Evolutionary conservation across 805 yeast species (phyloP).

Genomic region (Cyberlindnera samutprakarnensis): DNA sequence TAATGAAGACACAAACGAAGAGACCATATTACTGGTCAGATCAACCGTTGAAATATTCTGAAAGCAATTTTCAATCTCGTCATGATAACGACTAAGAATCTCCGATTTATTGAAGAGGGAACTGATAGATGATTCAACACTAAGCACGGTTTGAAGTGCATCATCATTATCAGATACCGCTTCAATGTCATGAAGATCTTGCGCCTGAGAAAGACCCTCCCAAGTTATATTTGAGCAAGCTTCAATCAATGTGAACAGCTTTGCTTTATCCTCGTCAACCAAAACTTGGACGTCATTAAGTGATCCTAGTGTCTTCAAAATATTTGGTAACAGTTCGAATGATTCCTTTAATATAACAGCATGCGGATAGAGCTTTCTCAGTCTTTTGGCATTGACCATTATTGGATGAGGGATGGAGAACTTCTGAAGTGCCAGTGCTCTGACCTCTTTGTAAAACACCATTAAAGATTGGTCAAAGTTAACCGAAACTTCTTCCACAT

Average conservation of each 20-base stretch:
- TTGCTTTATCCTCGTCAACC: constrained; percentile 27
- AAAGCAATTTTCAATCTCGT: constrained; percentile 16
- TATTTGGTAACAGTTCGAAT: constrained; percentile 30
- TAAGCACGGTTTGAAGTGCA: constrained; percentile 21
- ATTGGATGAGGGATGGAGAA: constrained; percentile 52
- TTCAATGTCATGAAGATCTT: constrained; percentile 35
- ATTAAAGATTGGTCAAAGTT: constrained; percentile 43
- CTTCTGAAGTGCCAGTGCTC: constrained; percentile 40
- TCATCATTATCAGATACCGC: constrained; percentile 25
- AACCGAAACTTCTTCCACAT: constrained; percentile 29
- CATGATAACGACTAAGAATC: constrained; percentile 24
- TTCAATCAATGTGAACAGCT: constrained; percentile 27
- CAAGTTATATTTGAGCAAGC: constrained; percentile 38
- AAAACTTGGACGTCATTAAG: constrained; percentile 37
- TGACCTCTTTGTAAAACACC: constrained; percentile 44
- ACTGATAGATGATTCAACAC: constrained; percentile 26
- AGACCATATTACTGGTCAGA: constrained; percentile 18
- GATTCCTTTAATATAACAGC: constrained; percentile 49
- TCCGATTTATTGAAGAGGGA: constrained; percentile 25
- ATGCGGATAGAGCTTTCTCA: constrained; percentile 48
- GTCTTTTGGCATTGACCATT: constrained; percentile 37
- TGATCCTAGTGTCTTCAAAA: constrained; percentile 24
- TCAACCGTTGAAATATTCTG: constrained; percentile 21
- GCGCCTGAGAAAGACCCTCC: constrained; percentile 42
- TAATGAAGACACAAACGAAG: constrained; percentile 16